Conservation (phyloP, 1,139 yeast genomes). For the Hyphopichia khmerensis region DNA sequence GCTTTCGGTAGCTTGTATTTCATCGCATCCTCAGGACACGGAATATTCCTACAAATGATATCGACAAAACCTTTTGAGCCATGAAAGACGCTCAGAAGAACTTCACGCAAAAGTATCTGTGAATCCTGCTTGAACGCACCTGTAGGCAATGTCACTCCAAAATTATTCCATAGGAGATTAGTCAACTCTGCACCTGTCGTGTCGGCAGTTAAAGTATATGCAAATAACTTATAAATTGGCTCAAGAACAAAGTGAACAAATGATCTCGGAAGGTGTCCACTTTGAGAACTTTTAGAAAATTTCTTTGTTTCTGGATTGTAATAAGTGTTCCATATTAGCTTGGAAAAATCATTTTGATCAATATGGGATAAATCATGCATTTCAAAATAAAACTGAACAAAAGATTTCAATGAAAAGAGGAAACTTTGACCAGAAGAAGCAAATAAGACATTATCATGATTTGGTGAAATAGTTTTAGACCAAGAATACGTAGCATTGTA, state of each 20-base stretch:
- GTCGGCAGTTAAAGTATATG: slow-evolving; percentile 59
- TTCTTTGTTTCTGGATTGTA: slow-evolving; percentile 43
- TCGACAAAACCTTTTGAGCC: slow-evolving; percentile 55
- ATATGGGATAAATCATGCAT: slow-evolving; percentile 22
- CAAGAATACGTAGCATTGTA: slow-evolving; percentile 24
- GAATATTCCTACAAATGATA: slow-evolving; percentile 32
- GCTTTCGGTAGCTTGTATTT: not conserved
- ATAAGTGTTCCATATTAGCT: slow-evolving; percentile 72
- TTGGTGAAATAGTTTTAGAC: slow-evolving; percentile 54
- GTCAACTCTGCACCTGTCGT: slow-evolving; percentile 37
- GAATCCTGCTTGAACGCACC: slow-evolving; percentile 51
- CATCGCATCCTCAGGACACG: slow-evolving; percentile 37
- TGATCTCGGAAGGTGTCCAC: slow-evolving; percentile 39
- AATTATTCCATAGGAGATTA: slow-evolving; percentile 43
- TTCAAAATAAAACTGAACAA: slow-evolving; percentile 54
- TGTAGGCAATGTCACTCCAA: slow-evolving; percentile 43
- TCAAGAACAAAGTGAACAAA: slow-evolving; percentile 70
- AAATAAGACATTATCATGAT: slow-evolving; percentile 64
- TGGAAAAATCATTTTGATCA: slow-evolving; percentile 45
- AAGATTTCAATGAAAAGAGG: slow-evolving; percentile 65
- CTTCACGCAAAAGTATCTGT: slow-evolving; percentile 52
- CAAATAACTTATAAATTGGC: slow-evolving; percentile 77
- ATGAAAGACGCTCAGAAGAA: slow-evolving; percentile 57
- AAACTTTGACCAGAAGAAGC: slow-evolving; percentile 64
- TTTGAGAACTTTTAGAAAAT: slow-evolving; percentile 41